Evolutionary conservation across 257 asterid genomes (phyloP), one percentile per base, ranked within the genome.

Genomic region (Solanum etuberosum): DNA sequence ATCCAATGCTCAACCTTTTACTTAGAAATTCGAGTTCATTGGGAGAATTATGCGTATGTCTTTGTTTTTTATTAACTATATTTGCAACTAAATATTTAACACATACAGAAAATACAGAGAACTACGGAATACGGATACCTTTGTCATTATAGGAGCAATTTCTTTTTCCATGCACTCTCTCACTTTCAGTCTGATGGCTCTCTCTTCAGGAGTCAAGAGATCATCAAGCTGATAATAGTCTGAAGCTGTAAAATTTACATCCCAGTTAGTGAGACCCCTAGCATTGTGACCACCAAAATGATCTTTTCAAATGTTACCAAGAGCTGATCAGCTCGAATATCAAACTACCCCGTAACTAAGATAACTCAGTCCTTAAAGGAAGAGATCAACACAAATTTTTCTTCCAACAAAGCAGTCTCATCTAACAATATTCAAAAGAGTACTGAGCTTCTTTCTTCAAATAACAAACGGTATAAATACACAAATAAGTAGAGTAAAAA

Each of bases 221-320:
- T 97, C 99, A 95, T 97, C 95, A 81, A 96, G 90, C 68, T 95
- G 96, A 92, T 93, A 97, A 90, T 97, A 97, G 91, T 97, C 99
- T 1, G 98, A 96, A 10, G 93, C 99, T 97, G 98, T 82, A 88
- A 87, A 59, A 15, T 9, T 81, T 65, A 86, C 85, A 48, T 81
- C 68, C 42, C 23, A 71, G 80, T 82, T 57, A 87, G 67, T 74
- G 37, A 84, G 54, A 25, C 77, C 37, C 40, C 81, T 5, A 73
- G 42, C 76, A 78, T 61, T 86, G 76, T 37, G 4, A 74, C 34
- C 25, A 13, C 38, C 34, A 76, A 23, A 73, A 46, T 29, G 67
- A 80, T 43, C 65, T 46, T 29, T 16, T 46, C 85, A 80, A 80
- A 46, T 29, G 25, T 3, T 46, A 80, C 20, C 42, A 16, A 29